phyloP scores from a whole-genome alignment of 257 asterid species.

The Avicennia marina region DNA sequence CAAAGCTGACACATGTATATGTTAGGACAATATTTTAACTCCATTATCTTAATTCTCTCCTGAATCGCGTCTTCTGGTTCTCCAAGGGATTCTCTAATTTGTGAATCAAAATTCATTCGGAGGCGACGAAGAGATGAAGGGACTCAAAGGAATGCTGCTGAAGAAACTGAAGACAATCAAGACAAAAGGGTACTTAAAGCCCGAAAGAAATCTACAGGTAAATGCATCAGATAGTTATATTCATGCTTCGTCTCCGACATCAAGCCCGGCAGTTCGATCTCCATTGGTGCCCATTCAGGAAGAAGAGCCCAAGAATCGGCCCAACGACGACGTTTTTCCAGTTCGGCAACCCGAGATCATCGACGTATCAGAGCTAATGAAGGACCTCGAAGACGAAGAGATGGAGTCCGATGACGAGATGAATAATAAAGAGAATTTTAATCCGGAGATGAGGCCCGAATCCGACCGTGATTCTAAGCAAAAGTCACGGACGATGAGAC shows the following conservation, averaged over 20 bases:
- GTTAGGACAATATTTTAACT: too few relatives aligned
- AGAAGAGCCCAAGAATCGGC: constrained; percentile 29
- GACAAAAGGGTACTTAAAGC: constrained; percentile 59
- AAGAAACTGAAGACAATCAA: constrained; percentile 80
- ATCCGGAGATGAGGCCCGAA: constrained; percentile 26
- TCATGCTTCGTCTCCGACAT: constrained; percentile 34
- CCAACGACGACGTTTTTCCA: constrained; percentile 9
- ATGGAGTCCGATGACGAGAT: constrained; percentile 24
- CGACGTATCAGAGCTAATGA: constrained; percentile 69
- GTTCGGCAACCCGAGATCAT: constrained; percentile 50
- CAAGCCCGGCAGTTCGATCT: constrained; percentile 23
- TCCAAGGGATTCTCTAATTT: too few relatives aligned
- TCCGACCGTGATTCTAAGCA: too few relatives aligned
- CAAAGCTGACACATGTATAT: too few relatives aligned
- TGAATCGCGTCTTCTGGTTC: too few relatives aligned
- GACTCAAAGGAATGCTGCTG: constrained; percentile 72
- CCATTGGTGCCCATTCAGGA: constrained; percentile 34
- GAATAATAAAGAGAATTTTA: constrained; percentile 59
- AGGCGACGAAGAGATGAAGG: too few relatives aligned
- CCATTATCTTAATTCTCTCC: too few relatives aligned
- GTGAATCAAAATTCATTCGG: too few relatives aligned
- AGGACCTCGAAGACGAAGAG: constrained; percentile 60
- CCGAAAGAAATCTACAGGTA: constrained; percentile 66
- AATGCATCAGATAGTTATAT: constrained; percentile 54
- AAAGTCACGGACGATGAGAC: constrained; percentile 4